phyloP scores from a whole-genome alignment of 139 green algal genomes.

The Tetraselmis striata region DNA sequence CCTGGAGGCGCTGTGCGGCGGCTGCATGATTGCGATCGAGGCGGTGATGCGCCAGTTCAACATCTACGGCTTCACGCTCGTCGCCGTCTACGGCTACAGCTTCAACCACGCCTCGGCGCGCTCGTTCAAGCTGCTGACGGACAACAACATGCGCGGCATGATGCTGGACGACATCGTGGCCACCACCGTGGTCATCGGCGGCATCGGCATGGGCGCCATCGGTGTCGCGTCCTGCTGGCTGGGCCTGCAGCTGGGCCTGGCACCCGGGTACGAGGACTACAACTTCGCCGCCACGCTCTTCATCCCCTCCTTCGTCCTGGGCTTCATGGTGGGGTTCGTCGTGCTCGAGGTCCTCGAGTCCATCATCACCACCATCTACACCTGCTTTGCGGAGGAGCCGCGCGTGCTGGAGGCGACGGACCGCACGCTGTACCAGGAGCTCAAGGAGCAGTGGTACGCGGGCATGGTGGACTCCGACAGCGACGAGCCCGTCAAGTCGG shows the following conservation, averaged over 20 bases:
- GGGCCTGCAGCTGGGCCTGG: not conserved
- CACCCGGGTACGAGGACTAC: not conserved
- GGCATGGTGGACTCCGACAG: constrained; percentile 3
- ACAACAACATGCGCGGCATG: constrained; percentile 3
- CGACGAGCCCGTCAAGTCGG: not conserved
- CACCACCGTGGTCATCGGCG: not conserved
- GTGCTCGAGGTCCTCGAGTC: not conserved
- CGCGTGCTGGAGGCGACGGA: not conserved
- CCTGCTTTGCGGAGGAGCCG: constrained; percentile 4
- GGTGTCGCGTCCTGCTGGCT: not conserved
- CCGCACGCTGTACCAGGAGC: not conserved
- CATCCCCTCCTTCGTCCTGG: not conserved
- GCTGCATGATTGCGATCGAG: not conserved
- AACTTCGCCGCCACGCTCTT: constrained; percentile 1
- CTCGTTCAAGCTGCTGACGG: not conserved
- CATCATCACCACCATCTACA: constrained; percentile 4
- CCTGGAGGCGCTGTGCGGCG: not conserved
- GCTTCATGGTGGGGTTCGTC: not conserved
- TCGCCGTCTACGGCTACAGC: not conserved
- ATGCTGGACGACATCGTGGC: not conserved
- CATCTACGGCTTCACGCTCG: not conserved
- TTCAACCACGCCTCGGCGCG: not conserved
- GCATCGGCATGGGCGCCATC: not conserved
- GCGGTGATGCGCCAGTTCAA: constrained; percentile 3
- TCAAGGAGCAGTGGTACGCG: constrained; percentile 1